Conservation (phyloP, 306 rosid species). For the Luffa acutangula region DNA sequence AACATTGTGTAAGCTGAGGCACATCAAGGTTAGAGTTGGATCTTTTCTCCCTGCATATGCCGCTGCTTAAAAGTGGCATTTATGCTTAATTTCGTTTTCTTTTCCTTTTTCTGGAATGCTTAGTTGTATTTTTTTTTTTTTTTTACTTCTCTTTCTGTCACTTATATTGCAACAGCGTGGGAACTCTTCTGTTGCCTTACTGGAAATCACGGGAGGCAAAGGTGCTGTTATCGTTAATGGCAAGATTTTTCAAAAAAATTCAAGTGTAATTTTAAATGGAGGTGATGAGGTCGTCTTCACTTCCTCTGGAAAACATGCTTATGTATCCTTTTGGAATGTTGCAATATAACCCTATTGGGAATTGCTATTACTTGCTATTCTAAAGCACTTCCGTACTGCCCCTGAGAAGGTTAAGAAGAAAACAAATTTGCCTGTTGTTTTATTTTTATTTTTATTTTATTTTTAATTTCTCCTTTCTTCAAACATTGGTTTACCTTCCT, state of each 20-base stretch:
- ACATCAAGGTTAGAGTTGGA: slow-evolving; percentile 49
- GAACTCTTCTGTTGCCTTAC: slow-evolving; percentile 51
- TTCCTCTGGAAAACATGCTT: slow-evolving; percentile 62
- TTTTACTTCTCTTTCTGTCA: slow-evolving; percentile 14
- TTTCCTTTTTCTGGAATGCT: neutral
- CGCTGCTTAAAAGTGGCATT: neutral
- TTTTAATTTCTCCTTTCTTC: neutral
- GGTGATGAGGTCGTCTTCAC: slow-evolving; percentile 87
- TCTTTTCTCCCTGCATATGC: slow-evolving; percentile 3
- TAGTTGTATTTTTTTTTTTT: neutral
- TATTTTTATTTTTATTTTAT: neutral
- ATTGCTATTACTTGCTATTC: neutral
- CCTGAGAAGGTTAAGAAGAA: neutral
- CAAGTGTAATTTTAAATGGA: slow-evolving; percentile 47
- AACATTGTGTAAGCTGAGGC: slow-evolving; percentile 70
- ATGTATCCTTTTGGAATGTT: slow-evolving; percentile 74
- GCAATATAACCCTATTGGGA: neutral
- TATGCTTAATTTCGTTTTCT: neutral
- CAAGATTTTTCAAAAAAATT: slow-evolving; percentile 31
- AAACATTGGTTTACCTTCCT: neutral
- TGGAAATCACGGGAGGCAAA: slow-evolving; percentile 66
- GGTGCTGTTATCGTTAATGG: slow-evolving; percentile 76
- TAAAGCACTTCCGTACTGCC: neutral
- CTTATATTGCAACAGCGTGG: slow-evolving; percentile 44
- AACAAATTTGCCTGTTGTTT: neutral